These are phyloP conservation scores for Fusarium subtropicale DNA, from an alignment of 2,329 filamentous ascomycete genomes.

Conservation along the genomic window DNA sequence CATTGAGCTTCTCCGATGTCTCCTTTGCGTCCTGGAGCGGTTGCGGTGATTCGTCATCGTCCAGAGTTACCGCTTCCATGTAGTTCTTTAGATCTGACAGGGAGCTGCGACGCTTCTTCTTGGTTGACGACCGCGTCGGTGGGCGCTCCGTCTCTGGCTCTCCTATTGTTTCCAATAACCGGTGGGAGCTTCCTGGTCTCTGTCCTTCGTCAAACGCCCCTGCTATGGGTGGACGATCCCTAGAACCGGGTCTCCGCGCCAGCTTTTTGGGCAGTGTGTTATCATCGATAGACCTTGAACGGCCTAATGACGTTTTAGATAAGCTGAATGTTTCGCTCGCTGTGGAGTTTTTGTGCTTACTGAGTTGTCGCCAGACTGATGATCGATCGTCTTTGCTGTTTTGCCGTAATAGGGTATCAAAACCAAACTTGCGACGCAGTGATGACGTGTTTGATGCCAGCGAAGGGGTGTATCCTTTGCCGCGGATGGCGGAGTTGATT, in stretches of 20 bases:
- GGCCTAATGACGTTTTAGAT: constrained; percentile 73
- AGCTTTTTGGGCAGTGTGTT: constrained; percentile 61
- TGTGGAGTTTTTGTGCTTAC: constrained; percentile 76
- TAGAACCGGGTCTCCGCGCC: constrained; percentile 63
- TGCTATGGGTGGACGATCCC: constrained; percentile 70
- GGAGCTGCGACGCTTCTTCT: constrained; percentile 89
- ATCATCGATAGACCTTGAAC: constrained; percentile 82
- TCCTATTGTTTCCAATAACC: constrained; percentile 69
- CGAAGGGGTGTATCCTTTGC: constrained; percentile 76
- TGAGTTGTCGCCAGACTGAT: constrained; percentile 88
- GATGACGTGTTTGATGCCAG: constrained; percentile 89
- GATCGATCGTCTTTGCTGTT: constrained; percentile 82
- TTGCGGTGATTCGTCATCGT: constrained; percentile 55
- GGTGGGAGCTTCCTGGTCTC: constrained; percentile 68
- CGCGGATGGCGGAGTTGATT: constrained; percentile 65
- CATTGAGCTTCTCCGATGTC: constrained; percentile 69
- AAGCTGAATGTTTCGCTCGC: constrained; percentile 72
- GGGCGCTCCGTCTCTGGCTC: constrained; percentile 63
- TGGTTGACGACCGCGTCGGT: constrained; percentile 56
- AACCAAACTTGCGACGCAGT: constrained; percentile 83
- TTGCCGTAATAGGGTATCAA: constrained; percentile 79
- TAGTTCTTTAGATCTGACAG: constrained; percentile 84
- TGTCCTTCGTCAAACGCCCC: constrained; percentile 71
- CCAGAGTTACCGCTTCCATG: constrained; percentile 70
- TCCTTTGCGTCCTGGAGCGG: constrained; percentile 65